Conservation (phyloP, 805 yeast genomes). For the Lipomyces kockii region DNA sequence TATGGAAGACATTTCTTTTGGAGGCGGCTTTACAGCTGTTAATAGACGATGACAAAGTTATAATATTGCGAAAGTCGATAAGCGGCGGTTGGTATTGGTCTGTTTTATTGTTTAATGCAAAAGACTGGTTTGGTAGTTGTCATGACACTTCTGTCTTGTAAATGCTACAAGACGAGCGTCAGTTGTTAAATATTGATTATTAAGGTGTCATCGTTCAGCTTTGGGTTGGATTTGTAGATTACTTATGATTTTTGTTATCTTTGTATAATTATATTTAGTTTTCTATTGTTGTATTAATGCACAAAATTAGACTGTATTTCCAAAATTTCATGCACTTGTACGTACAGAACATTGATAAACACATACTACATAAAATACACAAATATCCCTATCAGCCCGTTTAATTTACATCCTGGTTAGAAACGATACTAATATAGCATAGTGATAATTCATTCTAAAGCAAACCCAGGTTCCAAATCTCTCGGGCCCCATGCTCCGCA, state of each 20-base stretch:
- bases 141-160: not conserved
- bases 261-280: too few species aligned
- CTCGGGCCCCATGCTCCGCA: constrained; percentile 77
- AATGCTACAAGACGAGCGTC: not conserved
- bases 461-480: constrained; percentile 66
- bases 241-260: too few species aligned
- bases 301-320: too few species aligned
- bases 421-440: not conserved
- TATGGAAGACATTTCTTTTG: constrained; percentile 29
- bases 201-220: not conserved
- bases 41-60: constrained; percentile 17
- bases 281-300: too few species aligned
- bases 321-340: too few species aligned
- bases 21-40: constrained; percentile 34
- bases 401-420: not conserved
- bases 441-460: constrained; percentile 16
- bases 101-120: not conserved
- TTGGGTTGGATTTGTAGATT: not conserved
- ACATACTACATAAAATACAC: not conserved
- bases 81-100: not conserved
- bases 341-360: too few species aligned
- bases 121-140: not conserved
- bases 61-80: not conserved
- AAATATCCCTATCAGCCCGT: not conserved
- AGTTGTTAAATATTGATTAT: not conserved